These are phyloP conservation scores for Cadophora sp. DNA, from an alignment of 2,329 filamentous ascomycete species.

Conservation along the genomic window DNA sequence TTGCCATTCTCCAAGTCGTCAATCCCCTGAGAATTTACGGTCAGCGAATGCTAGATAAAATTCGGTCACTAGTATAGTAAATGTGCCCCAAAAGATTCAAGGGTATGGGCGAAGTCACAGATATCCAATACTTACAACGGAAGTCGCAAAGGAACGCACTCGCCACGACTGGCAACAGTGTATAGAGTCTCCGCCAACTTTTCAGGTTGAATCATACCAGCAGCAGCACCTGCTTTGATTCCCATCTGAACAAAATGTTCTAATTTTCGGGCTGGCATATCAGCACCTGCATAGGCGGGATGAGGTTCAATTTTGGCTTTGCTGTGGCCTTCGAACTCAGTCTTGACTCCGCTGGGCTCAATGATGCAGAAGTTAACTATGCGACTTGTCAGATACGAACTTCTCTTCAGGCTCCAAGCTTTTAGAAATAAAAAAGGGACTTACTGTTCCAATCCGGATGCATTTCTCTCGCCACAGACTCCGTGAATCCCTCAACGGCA, in stretches of 20 bases:
- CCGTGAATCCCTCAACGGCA: constrained; percentile 50
- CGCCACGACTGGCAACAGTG: constrained; percentile 31
- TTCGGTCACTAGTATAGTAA: too few species aligned
- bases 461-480: constrained; percentile 48
- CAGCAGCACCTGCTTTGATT: constrained; percentile 32
- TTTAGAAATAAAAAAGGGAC: constrained; percentile 32
- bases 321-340: constrained; percentile 50
- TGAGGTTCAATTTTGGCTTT: constrained; percentile 38
- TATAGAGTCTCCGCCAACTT: constrained; percentile 38
- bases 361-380: constrained; percentile 50
- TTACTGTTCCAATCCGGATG: constrained; percentile 48
- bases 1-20: constrained; percentile 38
- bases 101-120: background rate
- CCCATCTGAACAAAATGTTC: constrained; percentile 36
- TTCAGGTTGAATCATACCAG: constrained; percentile 33
- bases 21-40: constrained; percentile 12
- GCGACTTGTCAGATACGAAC: constrained; percentile 2
- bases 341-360: constrained; percentile 52
- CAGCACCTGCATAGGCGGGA: constrained; percentile 38
- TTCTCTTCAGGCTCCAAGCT: background rate
- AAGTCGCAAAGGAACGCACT: constrained; percentile 40
- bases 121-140: constrained; percentile 25
- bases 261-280: constrained; percentile 45
- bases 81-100: too few species aligned
- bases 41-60: too few species aligned